Evolutionary conservation across 371 early-diverging fungal genomes (phyloP).

Genomic region (Haplosporangium sp.): DNA sequence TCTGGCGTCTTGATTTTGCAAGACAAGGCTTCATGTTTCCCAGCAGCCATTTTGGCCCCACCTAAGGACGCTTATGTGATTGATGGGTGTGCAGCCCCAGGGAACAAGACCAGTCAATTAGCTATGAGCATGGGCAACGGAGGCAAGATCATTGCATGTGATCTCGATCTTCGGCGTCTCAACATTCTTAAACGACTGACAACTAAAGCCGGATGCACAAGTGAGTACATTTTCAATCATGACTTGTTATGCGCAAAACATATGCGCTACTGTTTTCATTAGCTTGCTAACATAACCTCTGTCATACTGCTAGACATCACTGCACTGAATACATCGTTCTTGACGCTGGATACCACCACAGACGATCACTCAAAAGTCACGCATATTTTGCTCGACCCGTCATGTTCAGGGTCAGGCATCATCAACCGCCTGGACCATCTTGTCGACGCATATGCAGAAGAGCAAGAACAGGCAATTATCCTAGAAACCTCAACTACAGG

Average conservation of each 20-base stretch:
- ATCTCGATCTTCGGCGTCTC: conserved; percentile 85
- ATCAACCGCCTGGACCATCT: conserved; percentile 87
- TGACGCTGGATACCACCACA: conserved; percentile 45
- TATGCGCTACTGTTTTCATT: neutral
- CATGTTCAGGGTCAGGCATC: conserved; percentile 98
- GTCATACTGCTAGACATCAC: conserved; percentile 35
- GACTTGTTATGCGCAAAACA: neutral
- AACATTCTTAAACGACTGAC: conserved; percentile 80
- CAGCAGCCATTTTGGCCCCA: conserved; percentile 91
- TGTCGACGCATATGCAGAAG: conserved; percentile 67
- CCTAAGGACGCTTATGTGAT: conserved; percentile 79
- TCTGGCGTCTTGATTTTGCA: conserved; percentile 89
- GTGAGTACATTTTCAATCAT: conserved; percentile 58
- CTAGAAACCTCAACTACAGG: conserved; percentile 47
- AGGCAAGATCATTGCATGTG: conserved; percentile 94
- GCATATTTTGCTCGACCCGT: conserved; percentile 97
- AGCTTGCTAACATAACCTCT: neutral
- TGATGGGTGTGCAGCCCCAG: conserved; percentile 99
- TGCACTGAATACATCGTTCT: conserved; percentile 54
- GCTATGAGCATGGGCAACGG: conserved; percentile 86
- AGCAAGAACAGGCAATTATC: conserved; percentile 51
- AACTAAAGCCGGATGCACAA: conserved; percentile 83
- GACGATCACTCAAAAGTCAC: conserved; percentile 68
- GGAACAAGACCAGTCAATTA: conserved; percentile 97
- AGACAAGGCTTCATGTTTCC: conserved; percentile 98